Base-by-base conservation (phyloP, 129 eudicot genomes). In the Tanacetum coccineum region DNA sequence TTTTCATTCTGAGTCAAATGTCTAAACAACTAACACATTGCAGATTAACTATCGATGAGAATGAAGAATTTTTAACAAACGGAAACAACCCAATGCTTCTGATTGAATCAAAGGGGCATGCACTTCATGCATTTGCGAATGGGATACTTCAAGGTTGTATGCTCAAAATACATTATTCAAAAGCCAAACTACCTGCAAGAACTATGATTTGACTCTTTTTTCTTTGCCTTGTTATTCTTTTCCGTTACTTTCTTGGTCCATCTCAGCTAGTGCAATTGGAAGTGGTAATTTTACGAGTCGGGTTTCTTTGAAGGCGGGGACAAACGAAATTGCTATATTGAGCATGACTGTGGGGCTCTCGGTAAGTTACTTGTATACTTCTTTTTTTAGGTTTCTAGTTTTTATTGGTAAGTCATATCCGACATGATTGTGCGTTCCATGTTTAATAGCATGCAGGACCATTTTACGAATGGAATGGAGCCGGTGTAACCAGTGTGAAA, bases 301-400 rank as follows among this genome's bases (percentile, higher is more conserved):
- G 20, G 70, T 94, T 59, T 62, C 93, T 52, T 81, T 94, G 25
- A 87, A 84, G 79, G 77, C 84, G 0, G 99, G 97, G 44, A 83
- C 70, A 64, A 94, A 94, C 58, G 94, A 94, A 65, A 87, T 94
- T 78, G 95, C 90, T 72, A 61, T 94, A 67, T 77, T 94, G 67
- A 77, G 95, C 87, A 87, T 94, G 95, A 81, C 99, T 19, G 97
- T 89, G 2, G 97, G 97, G 63, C 85, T 87, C 39, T 86, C 80
- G 72, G 99, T 94, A 77, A 47, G 85, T 76, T 52, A 30, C 59
- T 80, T 3, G 13, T 62, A 52, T 52, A 3, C 26, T 14, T 15
- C 22, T 22, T 50, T 42, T n/a, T 4, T 53, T 18, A 3, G 9
- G 9, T 25, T 69, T 57, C 12, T 70, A 36, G 14, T 9, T 39